Base-by-base conservation (phyloP, 495 filamentous ascomycete species). In the Lepraria neglecta region DNA sequence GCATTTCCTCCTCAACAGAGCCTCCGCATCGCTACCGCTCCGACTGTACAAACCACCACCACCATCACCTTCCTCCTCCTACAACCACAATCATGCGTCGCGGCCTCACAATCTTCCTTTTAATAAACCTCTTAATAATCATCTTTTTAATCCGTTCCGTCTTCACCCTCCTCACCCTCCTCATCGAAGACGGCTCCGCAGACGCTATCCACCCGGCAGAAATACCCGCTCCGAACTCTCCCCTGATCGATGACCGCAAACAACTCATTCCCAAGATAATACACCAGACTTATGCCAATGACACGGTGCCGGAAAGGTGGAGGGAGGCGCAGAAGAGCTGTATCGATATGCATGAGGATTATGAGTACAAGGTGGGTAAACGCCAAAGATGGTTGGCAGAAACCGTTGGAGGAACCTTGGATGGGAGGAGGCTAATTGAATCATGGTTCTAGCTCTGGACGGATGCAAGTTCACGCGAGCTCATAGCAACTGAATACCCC, bases 401-500 rank as follows among this genome's bases (percentile, higher is more conserved):
- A 24, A n/a, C 15, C 3, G 3, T 40, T 33, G 47, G 44, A 47
- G 58, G 58, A 50, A 67, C 35, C 35, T 7, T 38, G 35, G 12
- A 38, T 38, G 67, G 56, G 46, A 60, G 14, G 67, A 53, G 38
- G 52, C 51, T 64, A 42, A 62, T 35, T 55, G 30, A 3, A 19
- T 27, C 10, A 12, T 60, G 89, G 88, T 79, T 95, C 21, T 94
- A 91, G 90, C 81, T 96, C n/a, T 96, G 91, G 91, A 94, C 91
- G 6, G 86, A 92, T 65, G 80, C 82, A 54, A 83, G 82, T 59
- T 83, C 87, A 55, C 81, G 87, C 60, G 82, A 86, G 5, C 91
- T 95, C 63, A 91, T 95, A 65, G 80, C 82, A 48, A 73, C 76
- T 38, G 82, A 91, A 73, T 94, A 96, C 67, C 83, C 88, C 2